Evolutionary conservation across 768 basidiomycete genomes (phyloP), one percentile per base, ranked within the genome.

Genomic region (Hortiboletus flavorubellus): DNA sequence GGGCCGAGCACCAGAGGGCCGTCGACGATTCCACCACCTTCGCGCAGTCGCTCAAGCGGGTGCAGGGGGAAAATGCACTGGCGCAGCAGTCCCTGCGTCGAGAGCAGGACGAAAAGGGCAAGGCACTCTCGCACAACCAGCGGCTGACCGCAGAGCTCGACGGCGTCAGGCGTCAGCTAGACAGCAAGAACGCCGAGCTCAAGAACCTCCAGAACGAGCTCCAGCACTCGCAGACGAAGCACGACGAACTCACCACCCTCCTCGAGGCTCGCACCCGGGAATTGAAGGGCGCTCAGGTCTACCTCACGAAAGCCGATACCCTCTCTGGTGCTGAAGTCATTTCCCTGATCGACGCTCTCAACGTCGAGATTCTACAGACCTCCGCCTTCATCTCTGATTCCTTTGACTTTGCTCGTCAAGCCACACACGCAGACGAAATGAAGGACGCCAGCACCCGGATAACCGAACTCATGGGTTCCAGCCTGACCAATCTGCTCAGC

Each of bases 281-380:
- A 56, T 58, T 80, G 8, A 72, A 72, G n/a, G 72, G 68, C 0
- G 74, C 75, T 0, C 76, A 78, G 48, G 64, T 69, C 9, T 81
- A 76, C 61, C 64, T 80, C 63, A 74, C 73, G 2, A 78, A 73
- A 37, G 68, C 73, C 16, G 80, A 82, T 49, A 58, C 60, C 0
- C 68, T 76, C 53, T 77, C 80, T 0, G 77, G 74, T 1, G 72
- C 75, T 0, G 80, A 82, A 10, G 72, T 80, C 47, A 71, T 72
- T 10, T n/a, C 62, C 0, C 52, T 70, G 5, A 65, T 77, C 31
- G 74, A 80, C 29, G 64, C 68, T 0, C 62, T 82, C 54, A 82
- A 82, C 57, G 65, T 69, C 23, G 81, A 82, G 59, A 77, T 81
- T 23, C 68, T 78, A 38, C 81, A 82, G 55, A 68, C 69, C 12